Conservation (phyloP, 768 basidiomycete genomes). For the Kwoniella dejecticola region DNA sequence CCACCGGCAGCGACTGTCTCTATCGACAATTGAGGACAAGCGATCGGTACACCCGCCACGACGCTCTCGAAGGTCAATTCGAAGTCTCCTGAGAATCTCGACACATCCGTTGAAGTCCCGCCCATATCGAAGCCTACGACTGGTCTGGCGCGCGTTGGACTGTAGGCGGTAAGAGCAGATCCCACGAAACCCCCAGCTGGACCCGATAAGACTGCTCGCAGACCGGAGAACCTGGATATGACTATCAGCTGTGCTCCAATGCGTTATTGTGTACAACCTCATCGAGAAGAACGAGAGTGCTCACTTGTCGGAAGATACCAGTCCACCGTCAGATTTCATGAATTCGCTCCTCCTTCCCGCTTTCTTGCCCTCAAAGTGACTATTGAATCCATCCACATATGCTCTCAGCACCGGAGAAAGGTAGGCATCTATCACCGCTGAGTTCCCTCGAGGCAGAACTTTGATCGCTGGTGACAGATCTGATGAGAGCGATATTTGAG, state of each 20-base stretch:
- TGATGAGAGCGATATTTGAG: slow-evolving; percentile 62
- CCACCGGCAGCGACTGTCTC: slow-evolving; percentile 64
- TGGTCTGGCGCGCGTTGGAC: slow-evolving; percentile 72
- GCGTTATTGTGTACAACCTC: background rate
- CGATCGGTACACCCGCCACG: slow-evolving; percentile 42
- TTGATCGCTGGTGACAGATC: slow-evolving; percentile 34
- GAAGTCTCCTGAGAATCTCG: slow-evolving; percentile 84
- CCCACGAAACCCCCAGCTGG: slow-evolving; percentile 97
- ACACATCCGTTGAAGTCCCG: slow-evolving; percentile 86
- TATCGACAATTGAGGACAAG: slow-evolving; percentile 43
- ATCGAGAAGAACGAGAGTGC: background rate
- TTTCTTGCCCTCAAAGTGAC: slow-evolving; percentile 38
- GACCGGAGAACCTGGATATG: slow-evolving; percentile 75
- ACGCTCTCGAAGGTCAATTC: slow-evolving; percentile 66
- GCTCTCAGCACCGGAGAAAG: slow-evolving; percentile 41
- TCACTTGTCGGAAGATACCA: slow-evolving; percentile 41
- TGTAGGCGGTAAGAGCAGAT: slow-evolving; percentile 81
- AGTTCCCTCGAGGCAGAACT: slow-evolving; percentile 44
- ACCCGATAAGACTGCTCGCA: slow-evolving; percentile 84
- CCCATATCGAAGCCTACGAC: slow-evolving; percentile 73
- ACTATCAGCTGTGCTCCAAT: slow-evolving; percentile 5
- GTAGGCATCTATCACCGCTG: slow-evolving; percentile 45
- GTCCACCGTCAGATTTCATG: slow-evolving; percentile 81
- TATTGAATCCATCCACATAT: slow-evolving; percentile 44
- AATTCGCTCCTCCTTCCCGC: slow-evolving; percentile 58